Evolutionary conservation across 2,329 filamentous ascomycete genomes (phyloP), one percentile per base, ranked within the genome.

Genomic region (Colletotrichum cordylinicola): DNA sequence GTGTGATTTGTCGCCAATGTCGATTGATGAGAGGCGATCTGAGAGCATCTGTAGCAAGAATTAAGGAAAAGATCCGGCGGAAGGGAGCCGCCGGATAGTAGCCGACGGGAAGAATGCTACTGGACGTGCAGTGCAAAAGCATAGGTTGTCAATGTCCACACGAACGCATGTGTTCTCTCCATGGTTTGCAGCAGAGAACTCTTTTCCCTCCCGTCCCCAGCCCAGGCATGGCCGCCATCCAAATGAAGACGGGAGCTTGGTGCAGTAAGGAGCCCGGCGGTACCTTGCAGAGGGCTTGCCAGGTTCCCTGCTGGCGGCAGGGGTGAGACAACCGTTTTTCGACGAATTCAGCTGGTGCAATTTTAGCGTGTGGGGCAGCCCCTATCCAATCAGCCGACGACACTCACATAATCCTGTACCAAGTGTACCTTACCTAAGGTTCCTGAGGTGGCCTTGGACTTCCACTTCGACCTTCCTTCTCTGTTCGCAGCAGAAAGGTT

Each of bases 321-420:
- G 74, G 74, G 48, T 76, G 74, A 76, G 74, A 76, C 70, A 73
- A 74, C 70, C 65, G 65, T 68, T 76, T 66, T 69, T 76, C 21
- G 70, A 73, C 74, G 35, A 73, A 66, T 76, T 67, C 58, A 60
- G 37, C 64, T 37, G 70, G 33, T 43, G 74, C 60, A 76, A 74
- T 76, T 65, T 76, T 37, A 69, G 29, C 27, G 33, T 58, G 33
- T 33, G 67, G 58, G 27, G n/a, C 43, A 8, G 29, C 21, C 27
- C 48, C n/a, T 24, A 21, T 65, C 69, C 64, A 75, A 73, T 73
- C 62, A 68, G 35, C 31, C 60, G 60, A 33, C 39, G 39, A 27
- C 24, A 27, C 24, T 27, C 24, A 27, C 24, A 27, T 27, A 27
- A 27, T 27, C 24, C 24, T 27, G 24, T 27, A 27, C n/a, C n/a